These are phyloP conservation scores for Melaleuca alternifolia DNA, from an alignment of 345 rosid species.

Conservation along the genomic window DNA sequence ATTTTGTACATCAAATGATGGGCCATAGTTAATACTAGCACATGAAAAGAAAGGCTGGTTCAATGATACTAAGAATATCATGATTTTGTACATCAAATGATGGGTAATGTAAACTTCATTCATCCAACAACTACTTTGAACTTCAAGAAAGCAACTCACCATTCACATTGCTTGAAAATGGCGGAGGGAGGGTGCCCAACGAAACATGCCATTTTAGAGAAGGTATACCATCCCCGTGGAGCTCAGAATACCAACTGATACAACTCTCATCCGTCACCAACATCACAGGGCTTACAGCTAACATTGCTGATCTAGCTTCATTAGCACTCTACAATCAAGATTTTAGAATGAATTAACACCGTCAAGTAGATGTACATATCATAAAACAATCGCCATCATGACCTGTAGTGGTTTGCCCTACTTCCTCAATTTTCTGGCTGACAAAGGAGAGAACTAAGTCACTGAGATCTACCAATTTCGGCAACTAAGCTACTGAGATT, in stretches of 20 bases:
- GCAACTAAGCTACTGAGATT: background rate
- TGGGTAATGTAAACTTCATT: background rate
- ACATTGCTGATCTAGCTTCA: conserved; percentile 61
- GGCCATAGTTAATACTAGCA: conserved; percentile 37
- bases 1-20: background rate
- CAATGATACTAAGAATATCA: background rate
- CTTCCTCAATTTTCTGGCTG: background rate
- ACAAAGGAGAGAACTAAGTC: background rate
- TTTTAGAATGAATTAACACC: background rate
- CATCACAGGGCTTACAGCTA: conserved; percentile 41
- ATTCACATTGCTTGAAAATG: conserved; percentile 5
- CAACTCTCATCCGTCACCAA: conserved; percentile 61
- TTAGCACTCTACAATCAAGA: conserved; percentile 40
- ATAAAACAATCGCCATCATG: background rate
- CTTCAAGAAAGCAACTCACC: conserved; percentile 14
- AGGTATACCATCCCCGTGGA: conserved; percentile 21
- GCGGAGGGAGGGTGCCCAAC: conserved; percentile 25
- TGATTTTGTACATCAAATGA: background rate
- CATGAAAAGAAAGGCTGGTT: background rate
- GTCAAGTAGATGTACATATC: background rate
- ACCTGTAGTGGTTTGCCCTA: background rate
- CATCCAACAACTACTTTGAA: background rate
- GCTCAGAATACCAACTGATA: conserved; percentile 28
- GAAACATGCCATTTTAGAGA: conserved; percentile 60
- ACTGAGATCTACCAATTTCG: background rate